phyloP scores from a whole-genome alignment of 768 basidiomycete species.

The Rubroboletus pulcherrimus region DNA sequence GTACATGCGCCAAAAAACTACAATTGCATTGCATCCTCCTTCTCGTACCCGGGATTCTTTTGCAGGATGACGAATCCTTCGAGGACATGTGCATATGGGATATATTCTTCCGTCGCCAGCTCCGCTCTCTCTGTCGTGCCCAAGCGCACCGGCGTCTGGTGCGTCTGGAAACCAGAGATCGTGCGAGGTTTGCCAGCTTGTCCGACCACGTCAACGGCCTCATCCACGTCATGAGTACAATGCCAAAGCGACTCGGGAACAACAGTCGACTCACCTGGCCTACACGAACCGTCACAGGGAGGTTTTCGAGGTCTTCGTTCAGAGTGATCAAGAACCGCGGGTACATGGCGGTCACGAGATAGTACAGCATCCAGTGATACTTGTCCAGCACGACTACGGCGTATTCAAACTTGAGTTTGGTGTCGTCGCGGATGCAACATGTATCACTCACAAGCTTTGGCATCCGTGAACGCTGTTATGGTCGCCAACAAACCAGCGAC shows the following conservation, averaged over 20 bases:
- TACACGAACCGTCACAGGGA: conserved; percentile 91
- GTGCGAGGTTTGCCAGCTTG: conserved; percentile 97
- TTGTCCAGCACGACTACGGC: conserved; percentile 85
- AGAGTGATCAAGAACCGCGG: conserved; percentile 97
- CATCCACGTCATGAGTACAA: not conserved
- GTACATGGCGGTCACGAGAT: conserved; percentile 95
- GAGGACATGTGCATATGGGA: conserved; percentile 84
- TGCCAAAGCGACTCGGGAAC: not conserved
- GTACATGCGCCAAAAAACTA: conserved; percentile 31
- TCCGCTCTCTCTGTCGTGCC: conserved; percentile 94
- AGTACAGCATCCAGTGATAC: conserved; percentile 99
- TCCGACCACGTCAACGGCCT: conserved; percentile 97
- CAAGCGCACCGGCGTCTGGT: conserved; percentile 92
- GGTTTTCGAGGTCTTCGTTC: conserved; percentile 82
- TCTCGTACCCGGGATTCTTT: conserved; percentile 90
- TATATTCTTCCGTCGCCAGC: conserved; percentile 94
- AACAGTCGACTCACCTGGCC: conserved; percentile 60
- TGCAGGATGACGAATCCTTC: conserved; percentile 90
- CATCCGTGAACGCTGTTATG: conserved; percentile 88
- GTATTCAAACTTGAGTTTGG: not conserved
- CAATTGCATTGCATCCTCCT: conserved; percentile 81
- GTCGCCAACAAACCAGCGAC: conserved; percentile 88
- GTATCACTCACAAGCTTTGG: conserved; percentile 77
- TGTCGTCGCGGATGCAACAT: not conserved
- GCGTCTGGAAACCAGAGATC: conserved; percentile 98